Percentiles rank a stretch among this genome's conserved stretches.
Evolutionary conservation across 257 asterid genomes (phyloP).

Genomic region (Craterostigma plantagineum): DNA sequence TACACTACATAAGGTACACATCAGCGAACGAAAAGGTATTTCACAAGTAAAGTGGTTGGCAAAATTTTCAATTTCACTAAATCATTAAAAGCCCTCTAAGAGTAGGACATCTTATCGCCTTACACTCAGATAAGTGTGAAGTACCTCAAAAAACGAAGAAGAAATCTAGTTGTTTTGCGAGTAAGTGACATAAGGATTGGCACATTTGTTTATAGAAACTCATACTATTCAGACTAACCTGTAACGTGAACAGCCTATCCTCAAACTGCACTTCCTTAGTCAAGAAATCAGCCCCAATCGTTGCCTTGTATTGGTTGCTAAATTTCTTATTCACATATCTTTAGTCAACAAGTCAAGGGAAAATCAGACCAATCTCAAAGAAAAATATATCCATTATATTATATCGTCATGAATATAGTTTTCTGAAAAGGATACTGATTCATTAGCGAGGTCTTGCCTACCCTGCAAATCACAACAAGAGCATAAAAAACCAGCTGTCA

Average conservation of each 20-base stretch:
- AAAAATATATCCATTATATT: not conserved
- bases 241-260: slow-evolving; percentile 86
- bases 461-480: slow-evolving; percentile 44
- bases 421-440: slow-evolving; percentile 63
- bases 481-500: not conserved
- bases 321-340: slow-evolving; percentile 97
- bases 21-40: too few species aligned
- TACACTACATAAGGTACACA: not conserved
- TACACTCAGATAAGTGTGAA: too few species aligned
- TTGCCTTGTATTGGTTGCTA: slow-evolving; percentile 96
- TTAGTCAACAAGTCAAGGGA: slow-evolving; percentile 29
- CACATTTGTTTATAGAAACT: not conserved
- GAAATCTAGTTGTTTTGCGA: too few species aligned
- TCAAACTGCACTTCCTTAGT: slow-evolving; percentile 97
- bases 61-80: too few species aligned
- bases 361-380: slow-evolving; percentile 10
- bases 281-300: slow-evolving; percentile 98
- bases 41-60: too few species aligned
- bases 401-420: not conserved
- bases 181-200: not conserved
- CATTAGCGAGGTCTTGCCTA: slow-evolving; percentile 97
- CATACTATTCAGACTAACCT: slow-evolving; percentile 26
- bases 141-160: too few species aligned
- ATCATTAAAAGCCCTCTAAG: too few species aligned
- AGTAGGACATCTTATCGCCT: too few species aligned